phyloP scores from a whole-genome alignment of 805 yeast species.

The Kregervanrija fluxuum region DNA sequence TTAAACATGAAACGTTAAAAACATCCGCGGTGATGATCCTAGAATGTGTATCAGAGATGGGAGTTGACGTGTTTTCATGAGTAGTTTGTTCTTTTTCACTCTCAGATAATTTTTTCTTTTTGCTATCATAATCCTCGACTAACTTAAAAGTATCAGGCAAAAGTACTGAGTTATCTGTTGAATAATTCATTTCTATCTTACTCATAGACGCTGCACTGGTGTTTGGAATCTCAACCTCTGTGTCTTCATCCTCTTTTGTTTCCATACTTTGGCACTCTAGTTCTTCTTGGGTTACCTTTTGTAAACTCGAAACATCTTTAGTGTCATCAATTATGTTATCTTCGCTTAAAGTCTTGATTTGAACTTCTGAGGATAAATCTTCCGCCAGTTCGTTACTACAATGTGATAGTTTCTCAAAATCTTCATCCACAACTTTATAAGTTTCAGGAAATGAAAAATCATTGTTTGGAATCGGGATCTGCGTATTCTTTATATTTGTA shows the following conservation, averaged over 20 bases:
- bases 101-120: background rate
- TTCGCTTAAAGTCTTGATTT: background rate
- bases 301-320: background rate
- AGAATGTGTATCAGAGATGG: too few relatives aligned
- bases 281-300: slow-evolving; percentile 1
- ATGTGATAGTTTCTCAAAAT: too few relatives aligned
- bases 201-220: slow-evolving; percentile 9
- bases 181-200: slow-evolving; percentile 1
- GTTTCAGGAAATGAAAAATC: too few relatives aligned
- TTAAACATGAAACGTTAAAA: too few relatives aligned
- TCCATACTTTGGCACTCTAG: background rate
- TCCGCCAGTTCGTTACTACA: background rate
- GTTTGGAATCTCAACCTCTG: slow-evolving; percentile 11
- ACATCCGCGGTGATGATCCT: too few relatives aligned
- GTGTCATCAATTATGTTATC: background rate
- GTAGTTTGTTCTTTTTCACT: background rate
- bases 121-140: background rate
- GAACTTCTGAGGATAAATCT: background rate
- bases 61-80: background rate
- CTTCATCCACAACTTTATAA: too few relatives aligned
- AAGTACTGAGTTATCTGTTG: background rate
- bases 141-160: background rate
- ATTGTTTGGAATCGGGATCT: too few relatives aligned
- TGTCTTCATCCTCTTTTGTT: slow-evolving; percentile 1
- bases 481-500: too few relatives aligned